Percentiles rank a stretch among this genome's conserved stretches.
phyloP scores from a whole-genome alignment of 768 basidiomycete genomes.

The Flagelloscypha sp. region DNA sequence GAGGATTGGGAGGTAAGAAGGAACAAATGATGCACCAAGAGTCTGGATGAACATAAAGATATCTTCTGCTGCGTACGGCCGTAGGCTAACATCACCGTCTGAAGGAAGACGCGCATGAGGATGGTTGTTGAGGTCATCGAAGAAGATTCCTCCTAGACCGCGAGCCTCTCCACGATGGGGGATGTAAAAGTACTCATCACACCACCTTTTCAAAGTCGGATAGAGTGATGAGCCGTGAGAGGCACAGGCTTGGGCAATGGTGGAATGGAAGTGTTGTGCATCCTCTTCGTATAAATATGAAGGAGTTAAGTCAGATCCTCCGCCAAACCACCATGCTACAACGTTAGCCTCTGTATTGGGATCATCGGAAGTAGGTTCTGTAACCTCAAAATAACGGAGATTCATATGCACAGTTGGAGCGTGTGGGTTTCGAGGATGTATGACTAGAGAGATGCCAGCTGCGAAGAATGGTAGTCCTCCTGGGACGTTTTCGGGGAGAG shows the following conservation, averaged over 20 bases:
- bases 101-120: conserved; percentile 54
- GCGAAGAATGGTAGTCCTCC: conserved; percentile 85
- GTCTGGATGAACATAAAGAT: conserved; percentile 71
- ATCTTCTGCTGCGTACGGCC: conserved; percentile 53
- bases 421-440: conserved; percentile 91
- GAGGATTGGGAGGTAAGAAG: conserved; percentile 87
- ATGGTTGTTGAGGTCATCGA: conserved; percentile 79
- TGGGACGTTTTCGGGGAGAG: conserved; percentile 47
- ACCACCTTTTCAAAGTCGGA: conserved; percentile 85
- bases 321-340: conserved; percentile 98
- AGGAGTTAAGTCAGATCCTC: conserved; percentile 91
- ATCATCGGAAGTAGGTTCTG: conserved; percentile 32
- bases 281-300: conserved; percentile 88
- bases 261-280: conserved; percentile 76
- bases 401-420: conserved; percentile 94
- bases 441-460: conserved; percentile 84
- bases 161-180: conserved; percentile 80
- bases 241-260: conserved; percentile 70
- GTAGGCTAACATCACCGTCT: conserved; percentile 22
- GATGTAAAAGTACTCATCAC: conserved; percentile 95
- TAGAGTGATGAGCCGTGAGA: conserved; percentile 61
- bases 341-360: conserved; percentile 34
- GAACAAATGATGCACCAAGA: conserved; percentile 75
- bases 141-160: conserved; percentile 93
- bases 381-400: conserved; percentile 95